phyloP scores from a whole-genome alignment of 176 grass and related monocot genomes.

The Phoenix roebelenii region DNA sequence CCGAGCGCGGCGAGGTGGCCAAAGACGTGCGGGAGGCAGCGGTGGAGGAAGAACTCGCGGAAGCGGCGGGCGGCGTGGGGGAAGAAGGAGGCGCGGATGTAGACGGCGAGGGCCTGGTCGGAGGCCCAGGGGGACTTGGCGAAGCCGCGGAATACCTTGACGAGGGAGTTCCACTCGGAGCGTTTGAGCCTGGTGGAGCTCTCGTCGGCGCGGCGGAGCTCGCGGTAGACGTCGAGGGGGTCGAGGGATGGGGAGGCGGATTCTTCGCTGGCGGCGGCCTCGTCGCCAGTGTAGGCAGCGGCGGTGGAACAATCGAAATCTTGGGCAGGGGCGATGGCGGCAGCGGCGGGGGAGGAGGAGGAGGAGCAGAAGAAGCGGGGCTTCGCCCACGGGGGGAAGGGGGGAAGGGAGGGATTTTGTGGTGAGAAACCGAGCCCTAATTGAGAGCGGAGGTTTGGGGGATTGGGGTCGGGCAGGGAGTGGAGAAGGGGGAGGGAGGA shows the following conservation, averaged over 20 bases:
- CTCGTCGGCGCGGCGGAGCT: constrained; percentile 29
- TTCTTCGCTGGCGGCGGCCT: too few relatives aligned
- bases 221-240: constrained; percentile 42
- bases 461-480: constrained; percentile 10
- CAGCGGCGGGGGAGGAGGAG: neutral
- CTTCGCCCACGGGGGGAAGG: constrained; percentile 15
- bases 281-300: too few relatives aligned
- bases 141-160: constrained; percentile 44
- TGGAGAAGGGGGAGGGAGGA: constrained; percentile 16
- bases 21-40: constrained; percentile 24
- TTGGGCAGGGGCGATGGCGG: neutral
- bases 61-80: constrained; percentile 39
- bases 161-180: constrained; percentile 40
- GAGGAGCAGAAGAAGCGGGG: constrained; percentile 12
- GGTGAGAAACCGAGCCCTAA: too few relatives aligned
- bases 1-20: constrained; percentile 30
- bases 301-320: neutral
- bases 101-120: constrained; percentile 74
- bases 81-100: constrained; percentile 58
- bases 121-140: constrained; percentile 52
- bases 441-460: constrained; percentile 18
- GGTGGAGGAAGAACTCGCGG: constrained; percentile 51
- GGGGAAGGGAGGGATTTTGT: constrained; percentile 1
- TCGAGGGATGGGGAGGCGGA: neutral
- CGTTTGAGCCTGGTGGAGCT: constrained; percentile 19